Conservation (phyloP, 495 filamentous ascomycete species). For the Coniosporium apollinis region DNA sequence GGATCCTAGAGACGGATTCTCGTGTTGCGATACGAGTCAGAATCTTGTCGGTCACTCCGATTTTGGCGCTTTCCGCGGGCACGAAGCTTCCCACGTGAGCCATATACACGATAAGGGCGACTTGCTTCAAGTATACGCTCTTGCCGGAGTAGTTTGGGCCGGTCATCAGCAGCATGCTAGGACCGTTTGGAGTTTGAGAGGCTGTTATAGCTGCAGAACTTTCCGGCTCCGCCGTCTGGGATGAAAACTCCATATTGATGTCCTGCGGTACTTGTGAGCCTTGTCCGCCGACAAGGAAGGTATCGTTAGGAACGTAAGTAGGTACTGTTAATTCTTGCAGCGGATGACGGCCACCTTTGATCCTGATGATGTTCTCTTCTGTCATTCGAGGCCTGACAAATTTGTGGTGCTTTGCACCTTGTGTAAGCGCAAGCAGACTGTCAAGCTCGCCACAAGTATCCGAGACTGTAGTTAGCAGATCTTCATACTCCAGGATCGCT, state of each 20-base stretch:
- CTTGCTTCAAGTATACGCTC: constrained; percentile 89
- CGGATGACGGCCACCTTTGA: constrained; percentile 69
- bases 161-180: constrained; percentile 71
- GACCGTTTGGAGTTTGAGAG: constrained; percentile 14
- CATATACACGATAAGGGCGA: constrained; percentile 84
- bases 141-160: constrained; percentile 96
- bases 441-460: constrained; percentile 78
- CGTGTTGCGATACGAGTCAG: constrained; percentile 74
- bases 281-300: constrained; percentile 46
- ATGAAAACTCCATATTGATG: background rate
- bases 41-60: constrained; percentile 88
- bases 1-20: constrained; percentile 69
- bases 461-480: constrained; percentile 46
- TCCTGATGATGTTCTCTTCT: constrained; percentile 52
- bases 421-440: constrained; percentile 66
- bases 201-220: background rate
- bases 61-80: constrained; percentile 57
- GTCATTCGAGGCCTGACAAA: constrained; percentile 56
- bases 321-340: constrained; percentile 79
- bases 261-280: constrained; percentile 11
- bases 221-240: background rate
- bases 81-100: constrained; percentile 90
- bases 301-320: constrained; percentile 76
- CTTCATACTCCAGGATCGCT: constrained; percentile 52
- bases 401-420: constrained; percentile 60